A percentile compares a stretch with the other conserved stretches of the same genome.
Evolutionary conservation across 768 basidiomycete species (phyloP).

Genomic region (Amanita muscaria): DNA sequence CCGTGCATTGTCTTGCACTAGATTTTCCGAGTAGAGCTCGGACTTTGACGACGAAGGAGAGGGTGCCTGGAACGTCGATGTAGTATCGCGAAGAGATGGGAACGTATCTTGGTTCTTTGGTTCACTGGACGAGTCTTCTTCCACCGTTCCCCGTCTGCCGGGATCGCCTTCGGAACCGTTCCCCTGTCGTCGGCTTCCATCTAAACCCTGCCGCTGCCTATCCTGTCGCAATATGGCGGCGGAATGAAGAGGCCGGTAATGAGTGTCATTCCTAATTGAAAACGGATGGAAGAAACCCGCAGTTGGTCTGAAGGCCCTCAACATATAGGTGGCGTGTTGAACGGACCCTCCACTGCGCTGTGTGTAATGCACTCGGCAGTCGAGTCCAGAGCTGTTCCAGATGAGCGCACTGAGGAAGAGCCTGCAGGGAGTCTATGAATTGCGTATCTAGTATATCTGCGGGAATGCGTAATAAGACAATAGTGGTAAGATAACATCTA

Average conservation of each 20-base stretch:
- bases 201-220: conserved; percentile 1
- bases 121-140: not conserved
- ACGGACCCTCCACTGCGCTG: not conserved
- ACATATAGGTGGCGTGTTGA: conserved; percentile 16
- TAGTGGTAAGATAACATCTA: too few species aligned
- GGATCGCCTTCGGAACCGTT: not conserved
- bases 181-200: not conserved
- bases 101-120: not conserved
- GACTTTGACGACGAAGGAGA: not conserved
- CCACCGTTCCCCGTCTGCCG: not conserved
- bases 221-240: not conserved
- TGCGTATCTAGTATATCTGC: too few species aligned
- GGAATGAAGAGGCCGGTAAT: not conserved
- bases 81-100: not conserved
- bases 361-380: not conserved
- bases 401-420: too few species aligned
- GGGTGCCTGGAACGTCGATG: not conserved
- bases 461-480: too few species aligned
- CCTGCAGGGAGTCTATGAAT: too few species aligned
- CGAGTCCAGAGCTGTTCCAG: not conserved
- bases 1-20: not conserved
- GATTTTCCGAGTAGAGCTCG: too few species aligned
- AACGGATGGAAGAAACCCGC: conserved; percentile 20
- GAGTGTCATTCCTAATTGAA: conserved; percentile 26
- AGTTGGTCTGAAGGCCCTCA: conserved; percentile 17